Percentiles rank a stretch among this genome's conserved stretches.
These are phyloP conservation scores for Alternaria alternata DNA, from an alignment of 2,329 filamentous ascomycete genomes.

Conservation along the genomic window DNA sequence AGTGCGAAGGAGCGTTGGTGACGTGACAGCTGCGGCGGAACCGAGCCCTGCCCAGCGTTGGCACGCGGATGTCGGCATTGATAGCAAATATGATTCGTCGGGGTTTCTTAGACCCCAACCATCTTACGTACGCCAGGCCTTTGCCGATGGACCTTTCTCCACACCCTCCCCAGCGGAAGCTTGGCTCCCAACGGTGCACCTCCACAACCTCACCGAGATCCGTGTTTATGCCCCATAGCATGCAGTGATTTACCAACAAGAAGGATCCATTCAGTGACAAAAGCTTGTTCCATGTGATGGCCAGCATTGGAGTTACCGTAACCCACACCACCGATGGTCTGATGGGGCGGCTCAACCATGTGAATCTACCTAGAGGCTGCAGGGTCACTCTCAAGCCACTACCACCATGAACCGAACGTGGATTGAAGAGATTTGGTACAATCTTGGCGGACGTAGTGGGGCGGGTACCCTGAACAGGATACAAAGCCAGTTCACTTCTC, in stretches of 20 bases:
- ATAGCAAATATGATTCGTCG: constrained; percentile 27
- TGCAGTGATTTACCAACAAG: neutral
- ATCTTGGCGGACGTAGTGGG: constrained; percentile 29
- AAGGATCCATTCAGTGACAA: constrained; percentile 6
- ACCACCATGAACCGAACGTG: constrained; percentile 10
- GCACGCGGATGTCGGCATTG: constrained; percentile 37
- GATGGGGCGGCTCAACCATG: constrained; percentile 5
- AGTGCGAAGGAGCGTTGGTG: constrained; percentile 5
- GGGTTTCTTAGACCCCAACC: constrained; percentile 4
- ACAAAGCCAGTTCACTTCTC: constrained; percentile 22
- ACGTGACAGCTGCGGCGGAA: constrained; percentile 25
- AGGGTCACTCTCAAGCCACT: constrained; percentile 3
- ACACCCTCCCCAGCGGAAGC: constrained; percentile 34
- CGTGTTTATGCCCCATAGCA: neutral
- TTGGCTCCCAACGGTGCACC: constrained; percentile 29
- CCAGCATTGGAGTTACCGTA: neutral
- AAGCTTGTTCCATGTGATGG: constrained; percentile 13
- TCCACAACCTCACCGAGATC: constrained; percentile 4
- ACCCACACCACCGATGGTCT: neutral
- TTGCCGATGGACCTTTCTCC: constrained; percentile 22
- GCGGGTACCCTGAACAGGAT: constrained; percentile 17
- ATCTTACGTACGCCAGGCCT: constrained; percentile 41
- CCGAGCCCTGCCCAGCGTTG: constrained; percentile 39
- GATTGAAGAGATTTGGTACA: constrained; percentile 5
- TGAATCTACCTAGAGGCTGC: constrained; percentile 2